phyloP scores from a whole-genome alignment of 768 basidiomycete genomes.

The Bullera alba region DNA sequence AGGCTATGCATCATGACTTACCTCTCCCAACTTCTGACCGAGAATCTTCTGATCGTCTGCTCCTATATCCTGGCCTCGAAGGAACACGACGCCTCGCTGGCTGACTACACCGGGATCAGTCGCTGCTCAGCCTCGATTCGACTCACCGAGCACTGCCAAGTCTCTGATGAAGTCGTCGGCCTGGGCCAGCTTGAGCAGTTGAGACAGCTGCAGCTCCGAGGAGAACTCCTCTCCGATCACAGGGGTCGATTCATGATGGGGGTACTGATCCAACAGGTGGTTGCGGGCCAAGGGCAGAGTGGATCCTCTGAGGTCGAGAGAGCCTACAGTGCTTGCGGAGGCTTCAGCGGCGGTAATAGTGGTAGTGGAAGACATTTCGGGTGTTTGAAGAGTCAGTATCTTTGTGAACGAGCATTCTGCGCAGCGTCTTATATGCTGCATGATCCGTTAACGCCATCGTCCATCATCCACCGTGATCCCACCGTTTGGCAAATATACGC shows the following conservation, averaged over 20 bases:
- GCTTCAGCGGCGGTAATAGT: too few relatives aligned
- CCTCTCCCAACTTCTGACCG: background rate
- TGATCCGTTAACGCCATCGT: too few relatives aligned
- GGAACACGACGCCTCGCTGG: background rate
- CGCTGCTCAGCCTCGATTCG: background rate
- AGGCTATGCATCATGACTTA: background rate
- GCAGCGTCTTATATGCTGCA: too few relatives aligned
- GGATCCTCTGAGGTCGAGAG: background rate
- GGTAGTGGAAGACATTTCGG: too few relatives aligned
- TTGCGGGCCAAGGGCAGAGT: background rate
- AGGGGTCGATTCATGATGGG: background rate
- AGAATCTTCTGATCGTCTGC: background rate
- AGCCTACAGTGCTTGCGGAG: too few relatives aligned
- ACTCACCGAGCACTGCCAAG: background rate
- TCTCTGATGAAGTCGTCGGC: background rate
- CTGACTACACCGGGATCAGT: background rate
- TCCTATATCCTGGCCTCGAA: background rate
- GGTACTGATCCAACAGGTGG: background rate
- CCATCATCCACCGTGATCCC: too few relatives aligned
- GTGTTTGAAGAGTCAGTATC: too few relatives aligned
- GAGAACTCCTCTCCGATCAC: background rate
- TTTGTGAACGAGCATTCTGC: too few relatives aligned
- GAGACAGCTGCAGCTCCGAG: background rate
- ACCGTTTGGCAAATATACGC: too few relatives aligned
- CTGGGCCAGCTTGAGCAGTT: background rate